Percentiles rank a stretch among this genome's conserved stretches.
These are phyloP conservation scores for Caloboletus firmus DNA, from an alignment of 1,284 basidiomycete genomes.

Conservation along the genomic window DNA sequence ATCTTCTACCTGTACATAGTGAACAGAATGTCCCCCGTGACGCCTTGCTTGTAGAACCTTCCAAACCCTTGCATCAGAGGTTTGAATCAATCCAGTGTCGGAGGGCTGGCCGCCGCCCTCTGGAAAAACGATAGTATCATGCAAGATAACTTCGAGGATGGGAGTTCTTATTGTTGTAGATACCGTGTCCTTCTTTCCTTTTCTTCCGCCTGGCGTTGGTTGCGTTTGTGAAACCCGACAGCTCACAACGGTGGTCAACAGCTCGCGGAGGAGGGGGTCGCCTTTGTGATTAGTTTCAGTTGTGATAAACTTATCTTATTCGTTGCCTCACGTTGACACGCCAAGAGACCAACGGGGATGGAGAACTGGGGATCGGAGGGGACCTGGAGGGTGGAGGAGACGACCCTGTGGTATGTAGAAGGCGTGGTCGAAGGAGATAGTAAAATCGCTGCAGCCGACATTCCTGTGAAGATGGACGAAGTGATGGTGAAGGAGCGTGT, in stretches of 20 bases:
- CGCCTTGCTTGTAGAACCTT: constrained; percentile 71
- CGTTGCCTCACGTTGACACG: constrained; percentile 62
- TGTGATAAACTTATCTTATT: constrained; percentile 8
- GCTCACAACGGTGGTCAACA: constrained; percentile 56
- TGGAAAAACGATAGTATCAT: constrained; percentile 86
- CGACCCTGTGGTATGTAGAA: constrained; percentile 60
- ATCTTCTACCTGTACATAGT: constrained; percentile 60
- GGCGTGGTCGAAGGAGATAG: constrained; percentile 44
- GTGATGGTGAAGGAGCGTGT: not conserved
- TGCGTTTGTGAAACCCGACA: constrained; percentile 45
- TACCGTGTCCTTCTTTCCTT: constrained; percentile 42
- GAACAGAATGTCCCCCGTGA: constrained; percentile 74
- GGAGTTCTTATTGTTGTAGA: constrained; percentile 47
- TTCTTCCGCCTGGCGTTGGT: constrained; percentile 44
- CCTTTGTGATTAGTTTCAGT: constrained; percentile 41
- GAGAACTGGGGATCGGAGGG: constrained; percentile 50
- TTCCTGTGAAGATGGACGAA: constrained; percentile 20
- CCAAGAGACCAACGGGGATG: constrained; percentile 69
- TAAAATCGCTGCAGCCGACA: constrained; percentile 39
- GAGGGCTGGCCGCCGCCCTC: constrained; percentile 88
- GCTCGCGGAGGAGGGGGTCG: constrained; percentile 59
- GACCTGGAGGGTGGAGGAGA: constrained; percentile 55
- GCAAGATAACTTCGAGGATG: constrained; percentile 64
- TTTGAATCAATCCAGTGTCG: constrained; percentile 67
- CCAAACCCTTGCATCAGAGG: constrained; percentile 47